phyloP scores from a whole-genome alignment of 345 rosid species.

The Xanthoceras sorbifolium region DNA sequence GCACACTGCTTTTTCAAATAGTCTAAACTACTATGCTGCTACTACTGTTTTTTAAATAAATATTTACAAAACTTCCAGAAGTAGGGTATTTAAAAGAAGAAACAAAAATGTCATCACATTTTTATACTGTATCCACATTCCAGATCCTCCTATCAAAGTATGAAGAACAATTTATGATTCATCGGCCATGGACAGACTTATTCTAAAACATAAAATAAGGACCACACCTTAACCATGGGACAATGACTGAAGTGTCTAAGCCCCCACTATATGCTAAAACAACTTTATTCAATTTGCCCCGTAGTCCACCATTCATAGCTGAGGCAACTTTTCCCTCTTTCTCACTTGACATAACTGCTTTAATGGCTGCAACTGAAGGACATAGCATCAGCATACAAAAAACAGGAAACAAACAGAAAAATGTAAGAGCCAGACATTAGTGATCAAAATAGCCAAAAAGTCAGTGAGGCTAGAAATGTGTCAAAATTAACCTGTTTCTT shows the following conservation, averaged over 20 bases:
- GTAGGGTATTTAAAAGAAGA: neutral
- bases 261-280: conserved; percentile 98
- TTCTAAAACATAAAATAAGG: conserved; percentile 19
- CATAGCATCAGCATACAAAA: neutral
- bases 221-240: conserved; percentile 90
- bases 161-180: conserved; percentile 2
- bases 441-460: neutral
- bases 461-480: neutral
- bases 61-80: neutral
- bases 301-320: conserved; percentile 42
- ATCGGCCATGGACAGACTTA: neutral
- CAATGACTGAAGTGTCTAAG: conserved; percentile 93
- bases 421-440: conserved; percentile 8
- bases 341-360: conserved; percentile 55
- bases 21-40: neutral
- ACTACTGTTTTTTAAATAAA: neutral
- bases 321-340: conserved; percentile 26
- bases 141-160: neutral
- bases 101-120: neutral
- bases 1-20: neutral
- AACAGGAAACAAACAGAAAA: neutral
- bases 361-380: conserved; percentile 46
- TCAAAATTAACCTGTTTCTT: neutral
- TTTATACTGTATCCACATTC: neutral
- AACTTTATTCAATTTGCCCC: conserved; percentile 86